These are phyloP conservation scores for Hanseniaspora singularis DNA, from an alignment of 805 yeast genomes.

Conservation along the genomic window DNA sequence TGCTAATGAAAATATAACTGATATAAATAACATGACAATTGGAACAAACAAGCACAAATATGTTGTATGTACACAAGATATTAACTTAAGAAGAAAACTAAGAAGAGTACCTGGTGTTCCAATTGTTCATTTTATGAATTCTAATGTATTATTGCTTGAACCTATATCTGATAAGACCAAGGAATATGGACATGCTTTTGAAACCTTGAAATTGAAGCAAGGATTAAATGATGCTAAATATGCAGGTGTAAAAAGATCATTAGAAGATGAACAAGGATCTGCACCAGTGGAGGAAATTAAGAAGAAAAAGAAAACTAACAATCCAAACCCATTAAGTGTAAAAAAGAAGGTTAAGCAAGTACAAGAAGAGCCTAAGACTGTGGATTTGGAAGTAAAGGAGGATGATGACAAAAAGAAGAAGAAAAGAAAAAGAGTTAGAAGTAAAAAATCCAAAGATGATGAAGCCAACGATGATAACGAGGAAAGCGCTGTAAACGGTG, in stretches of 20 bases:
- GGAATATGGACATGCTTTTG: conserved; percentile 38
- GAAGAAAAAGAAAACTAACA: conserved; percentile 60
- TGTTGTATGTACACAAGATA: conserved; percentile 74
- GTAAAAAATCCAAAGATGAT: neutral
- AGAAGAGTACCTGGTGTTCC: conserved; percentile 85
- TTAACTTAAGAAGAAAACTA: conserved; percentile 51
- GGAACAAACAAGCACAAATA: conserved; percentile 71
- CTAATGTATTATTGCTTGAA: conserved; percentile 94
- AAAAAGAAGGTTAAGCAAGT: conserved; percentile 62
- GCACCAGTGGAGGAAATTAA: conserved; percentile 23
- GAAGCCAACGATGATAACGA: neutral
- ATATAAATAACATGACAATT: conserved; percentile 13
- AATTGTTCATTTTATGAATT: conserved; percentile 58
- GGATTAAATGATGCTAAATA: conserved; percentile 61
- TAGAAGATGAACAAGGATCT: conserved; percentile 17
- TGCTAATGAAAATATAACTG: neutral
- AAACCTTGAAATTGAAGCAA: conserved; percentile 52
- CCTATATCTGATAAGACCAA: conserved; percentile 69
- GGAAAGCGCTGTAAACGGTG: no score
- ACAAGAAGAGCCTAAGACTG: no score
- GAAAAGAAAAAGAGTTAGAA: conserved; percentile 14
- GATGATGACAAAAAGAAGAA: neutral
- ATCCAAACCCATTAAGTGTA: conserved; percentile 82
- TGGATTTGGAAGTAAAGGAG: conserved; percentile 8
- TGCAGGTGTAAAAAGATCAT: conserved; percentile 35